Percentiles rank a stretch among this genome's conserved stretches.
Evolutionary conservation across 2,329 filamentous ascomycete species (phyloP).

Genomic region (Plectosphaerella sp.): DNA sequence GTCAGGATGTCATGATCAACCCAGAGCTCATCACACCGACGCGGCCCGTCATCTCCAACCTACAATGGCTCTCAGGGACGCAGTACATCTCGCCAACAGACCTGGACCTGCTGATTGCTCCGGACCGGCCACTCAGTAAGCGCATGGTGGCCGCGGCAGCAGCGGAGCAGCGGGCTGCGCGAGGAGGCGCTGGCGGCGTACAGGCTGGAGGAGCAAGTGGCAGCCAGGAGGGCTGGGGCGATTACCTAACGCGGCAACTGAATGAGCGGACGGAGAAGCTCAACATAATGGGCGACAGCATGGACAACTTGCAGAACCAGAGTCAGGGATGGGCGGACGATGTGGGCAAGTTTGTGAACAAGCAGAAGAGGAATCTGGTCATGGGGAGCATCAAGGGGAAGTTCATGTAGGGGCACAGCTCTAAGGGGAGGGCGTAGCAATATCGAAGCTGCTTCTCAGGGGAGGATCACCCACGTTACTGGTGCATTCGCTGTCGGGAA

Average conservation of each 20-base stretch:
- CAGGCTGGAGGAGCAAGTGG: slow-evolving; percentile 14
- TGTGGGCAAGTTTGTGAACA: slow-evolving; percentile 78
- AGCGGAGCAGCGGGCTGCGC: slow-evolving; percentile 63
- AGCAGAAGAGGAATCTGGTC: slow-evolving; percentile 83
- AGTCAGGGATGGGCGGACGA: slow-evolving; percentile 83
- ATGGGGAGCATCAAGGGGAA: slow-evolving; percentile 64
- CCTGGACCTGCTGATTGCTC: slow-evolving; percentile 84
- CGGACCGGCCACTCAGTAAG: slow-evolving; percentile 82
- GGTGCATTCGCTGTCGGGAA: no score
- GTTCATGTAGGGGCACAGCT: slow-evolving; percentile 36
- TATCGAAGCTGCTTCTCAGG: no score
- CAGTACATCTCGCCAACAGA: slow-evolving; percentile 85
- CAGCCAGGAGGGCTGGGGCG: slow-evolving; percentile 61
- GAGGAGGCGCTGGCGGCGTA: slow-evolving; percentile 27
- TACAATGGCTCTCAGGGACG: slow-evolving; percentile 96
- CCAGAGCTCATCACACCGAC: slow-evolving; percentile 68
- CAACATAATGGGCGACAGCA: slow-evolving; percentile 74
- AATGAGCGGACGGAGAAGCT: slow-evolving; percentile 89
- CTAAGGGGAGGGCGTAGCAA: background rate
- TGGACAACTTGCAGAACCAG: slow-evolving; percentile 77
- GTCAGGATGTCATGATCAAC: slow-evolving; percentile 74
- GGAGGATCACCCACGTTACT: no score
- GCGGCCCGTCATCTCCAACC: slow-evolving; percentile 86
- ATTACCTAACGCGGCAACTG: slow-evolving; percentile 81
- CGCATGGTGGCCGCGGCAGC: slow-evolving; percentile 78